Evolutionary conservation across 2,329 filamentous ascomycete species (phyloP), one percentile per base, ranked within the genome.

Genomic region (Colletotrichum chlorophyti): DNA sequence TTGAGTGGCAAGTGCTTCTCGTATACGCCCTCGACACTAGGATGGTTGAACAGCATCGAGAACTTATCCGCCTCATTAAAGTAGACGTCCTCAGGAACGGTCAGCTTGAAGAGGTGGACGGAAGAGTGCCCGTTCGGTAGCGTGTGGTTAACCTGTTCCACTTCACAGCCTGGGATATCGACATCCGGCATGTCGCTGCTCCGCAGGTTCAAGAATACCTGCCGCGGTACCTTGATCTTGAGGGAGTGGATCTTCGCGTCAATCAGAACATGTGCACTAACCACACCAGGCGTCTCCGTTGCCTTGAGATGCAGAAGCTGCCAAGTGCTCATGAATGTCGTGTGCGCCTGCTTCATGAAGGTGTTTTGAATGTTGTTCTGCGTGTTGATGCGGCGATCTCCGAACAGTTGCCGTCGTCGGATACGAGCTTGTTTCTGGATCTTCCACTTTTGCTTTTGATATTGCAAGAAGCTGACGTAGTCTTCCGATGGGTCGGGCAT

Each of bases 381-480:
- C 35, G 82, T 83, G 53, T 88, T 89, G 10, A 79, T 79, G 59
- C 88, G 84, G 55, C 90, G 88, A 67, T 99, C 94, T 59, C 95
- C 95, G 67, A 99, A 99, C 1, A 99, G 80, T 71, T 99, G 95
- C 45, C 94, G 86, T 63, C 96, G 84, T 38, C 94, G 88, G 60
- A 89, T 83, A 19, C 95, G 87, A 29, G 94, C 93, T 71, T 96
- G 90, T 69, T 93, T 96, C 71, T 99, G 95, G 32, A 98, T 89
- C 77, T 94, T 97, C 95, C 95, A 99, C 74, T 99, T 99, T 76
- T 93, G 87, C 75, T 99, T 99, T 71, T 99, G 95, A 68, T 98
- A 98, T 68, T 90, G 83, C 50, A 99, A 73, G 79, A 96, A 99
- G 0, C 86, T 91, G 15, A 86, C 79, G 65, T 99, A 99, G 72